phyloP scores from a whole-genome alignment of 2,329 filamentous ascomycete genomes.

The Cytospora piceae region DNA sequence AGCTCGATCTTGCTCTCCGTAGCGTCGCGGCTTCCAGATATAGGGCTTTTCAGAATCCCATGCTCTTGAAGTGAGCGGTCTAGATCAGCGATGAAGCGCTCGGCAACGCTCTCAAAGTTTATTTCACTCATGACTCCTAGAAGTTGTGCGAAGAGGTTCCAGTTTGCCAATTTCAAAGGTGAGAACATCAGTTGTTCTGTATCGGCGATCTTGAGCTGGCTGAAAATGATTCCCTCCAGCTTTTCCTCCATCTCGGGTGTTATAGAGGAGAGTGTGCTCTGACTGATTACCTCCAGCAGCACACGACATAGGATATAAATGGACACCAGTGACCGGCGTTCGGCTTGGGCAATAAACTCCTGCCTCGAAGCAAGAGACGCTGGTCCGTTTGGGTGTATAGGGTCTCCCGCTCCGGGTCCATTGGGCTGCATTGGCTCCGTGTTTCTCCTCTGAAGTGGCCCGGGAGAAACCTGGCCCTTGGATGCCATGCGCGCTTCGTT shows the following conservation, averaged over 20 bases:
- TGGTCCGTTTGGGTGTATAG: slow-evolving; percentile 41
- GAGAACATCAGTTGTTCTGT: slow-evolving; percentile 78
- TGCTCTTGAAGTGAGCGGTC: slow-evolving; percentile 78
- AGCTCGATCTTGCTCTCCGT: slow-evolving; percentile 83
- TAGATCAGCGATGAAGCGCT: slow-evolving; percentile 80
- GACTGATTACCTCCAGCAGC: slow-evolving; percentile 88
- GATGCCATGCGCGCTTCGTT: slow-evolving; percentile 60
- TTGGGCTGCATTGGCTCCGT: slow-evolving; percentile 68
- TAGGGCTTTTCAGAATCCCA: slow-evolving; percentile 66
- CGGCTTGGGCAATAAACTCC: slow-evolving; percentile 76
- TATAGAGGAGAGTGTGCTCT: slow-evolving; percentile 81
- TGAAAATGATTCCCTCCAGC: slow-evolving; percentile 93
- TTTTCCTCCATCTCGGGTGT: slow-evolving; percentile 92
- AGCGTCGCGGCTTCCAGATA: slow-evolving; percentile 60
- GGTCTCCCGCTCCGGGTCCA: slow-evolving; percentile 35
- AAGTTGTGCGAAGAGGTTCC: slow-evolving; percentile 90
- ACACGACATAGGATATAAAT: slow-evolving; percentile 96
- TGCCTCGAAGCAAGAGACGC: slow-evolving; percentile 58
- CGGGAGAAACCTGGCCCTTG: slow-evolving; percentile 37
- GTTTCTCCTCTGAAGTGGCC: slow-evolving; percentile 68
- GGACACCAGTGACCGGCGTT: slow-evolving; percentile 89
- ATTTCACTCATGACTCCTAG: slow-evolving; percentile 96
- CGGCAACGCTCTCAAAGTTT: slow-evolving; percentile 83
- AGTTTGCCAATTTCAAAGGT: slow-evolving; percentile 87
- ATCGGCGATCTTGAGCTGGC: slow-evolving; percentile 88